phyloP scores from a whole-genome alignment of 1,139 yeast genomes.

The Candida buenavistaensis region DNA sequence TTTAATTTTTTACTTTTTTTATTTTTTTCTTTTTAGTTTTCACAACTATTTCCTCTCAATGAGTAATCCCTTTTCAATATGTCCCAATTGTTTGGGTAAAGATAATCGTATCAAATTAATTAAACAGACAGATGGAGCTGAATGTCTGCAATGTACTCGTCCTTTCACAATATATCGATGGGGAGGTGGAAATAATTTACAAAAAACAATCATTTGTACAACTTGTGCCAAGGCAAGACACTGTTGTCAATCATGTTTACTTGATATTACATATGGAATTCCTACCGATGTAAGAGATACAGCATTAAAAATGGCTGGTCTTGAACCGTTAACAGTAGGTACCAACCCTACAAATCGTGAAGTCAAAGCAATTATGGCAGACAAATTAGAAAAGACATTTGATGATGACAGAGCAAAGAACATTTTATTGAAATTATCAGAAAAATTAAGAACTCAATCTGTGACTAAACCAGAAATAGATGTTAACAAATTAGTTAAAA shows the following conservation, averaged over 20 bases:
- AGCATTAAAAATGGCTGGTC: constrained; percentile 73
- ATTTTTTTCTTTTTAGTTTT: neutral
- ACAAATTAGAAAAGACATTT: constrained; percentile 30
- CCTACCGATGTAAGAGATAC: constrained; percentile 80
- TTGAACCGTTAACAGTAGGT: constrained; percentile 23
- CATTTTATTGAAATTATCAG: constrained; percentile 42
- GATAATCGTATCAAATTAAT: constrained; percentile 68
- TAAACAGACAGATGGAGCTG: constrained; percentile 71
- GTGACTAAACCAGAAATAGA: constrained; percentile 29
- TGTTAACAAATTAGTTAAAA: constrained; percentile 49
- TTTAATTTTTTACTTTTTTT: neutral
- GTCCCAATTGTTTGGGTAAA: constrained; percentile 71
- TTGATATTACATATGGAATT: constrained; percentile 77
- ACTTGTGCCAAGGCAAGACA: constrained; percentile 78
- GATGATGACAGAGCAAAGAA: constrained; percentile 27
- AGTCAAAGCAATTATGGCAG: constrained; percentile 44
- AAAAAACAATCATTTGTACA: constrained; percentile 63
- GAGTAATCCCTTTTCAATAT: constrained; percentile 38
- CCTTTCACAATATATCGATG: constrained; percentile 83
- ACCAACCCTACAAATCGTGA: constrained; percentile 29
- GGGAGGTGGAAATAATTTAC: constrained; percentile 46
- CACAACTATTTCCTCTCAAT: constrained; percentile 2
- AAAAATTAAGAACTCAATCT: constrained; percentile 23
- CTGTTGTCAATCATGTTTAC: constrained; percentile 86
- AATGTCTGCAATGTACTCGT: constrained; percentile 77